Evolutionary conservation across 225 moss, liverwort and hornwort species (phyloP).

Genomic region (Polytrichum formosum): DNA sequence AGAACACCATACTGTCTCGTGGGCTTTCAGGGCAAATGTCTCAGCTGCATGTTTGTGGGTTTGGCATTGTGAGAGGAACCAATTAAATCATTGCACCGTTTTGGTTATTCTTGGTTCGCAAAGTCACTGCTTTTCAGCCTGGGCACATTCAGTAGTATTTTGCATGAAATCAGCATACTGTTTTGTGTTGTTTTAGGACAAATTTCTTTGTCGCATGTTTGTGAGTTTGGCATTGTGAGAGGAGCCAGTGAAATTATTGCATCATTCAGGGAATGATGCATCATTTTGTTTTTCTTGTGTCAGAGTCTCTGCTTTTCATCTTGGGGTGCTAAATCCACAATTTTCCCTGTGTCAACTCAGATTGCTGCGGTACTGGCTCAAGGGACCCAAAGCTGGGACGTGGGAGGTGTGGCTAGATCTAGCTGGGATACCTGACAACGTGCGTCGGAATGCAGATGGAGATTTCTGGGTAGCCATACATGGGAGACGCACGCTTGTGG

Average conservation of each 20-base stretch:
- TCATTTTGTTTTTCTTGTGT: no score
- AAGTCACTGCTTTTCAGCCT: background rate
- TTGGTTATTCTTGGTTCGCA: no score
- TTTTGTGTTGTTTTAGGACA: background rate
- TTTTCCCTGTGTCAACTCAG: conserved; percentile 23
- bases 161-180: background rate
- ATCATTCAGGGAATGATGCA: background rate
- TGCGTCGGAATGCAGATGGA: conserved; percentile 50
- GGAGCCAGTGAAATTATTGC: background rate
- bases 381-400: conserved; percentile 41
- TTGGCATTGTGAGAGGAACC: no score
- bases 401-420: conserved; percentile 55
- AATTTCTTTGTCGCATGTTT: background rate
- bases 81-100: no score
- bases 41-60: no score
- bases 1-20: no score
- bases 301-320: no score
- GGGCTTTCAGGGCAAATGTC: no score
- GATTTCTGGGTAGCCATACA: conserved; percentile 66
- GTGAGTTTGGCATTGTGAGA: background rate
- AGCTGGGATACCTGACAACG: conserved; percentile 60
- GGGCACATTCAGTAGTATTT: background rate
- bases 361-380: conserved; percentile 53
- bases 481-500: conserved; percentile 23
- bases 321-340: background rate